These are phyloP conservation scores for Globisporangium mamillatum DNA, from an alignment of 352 stramenopile genomes.

Conservation along the genomic window DNA sequence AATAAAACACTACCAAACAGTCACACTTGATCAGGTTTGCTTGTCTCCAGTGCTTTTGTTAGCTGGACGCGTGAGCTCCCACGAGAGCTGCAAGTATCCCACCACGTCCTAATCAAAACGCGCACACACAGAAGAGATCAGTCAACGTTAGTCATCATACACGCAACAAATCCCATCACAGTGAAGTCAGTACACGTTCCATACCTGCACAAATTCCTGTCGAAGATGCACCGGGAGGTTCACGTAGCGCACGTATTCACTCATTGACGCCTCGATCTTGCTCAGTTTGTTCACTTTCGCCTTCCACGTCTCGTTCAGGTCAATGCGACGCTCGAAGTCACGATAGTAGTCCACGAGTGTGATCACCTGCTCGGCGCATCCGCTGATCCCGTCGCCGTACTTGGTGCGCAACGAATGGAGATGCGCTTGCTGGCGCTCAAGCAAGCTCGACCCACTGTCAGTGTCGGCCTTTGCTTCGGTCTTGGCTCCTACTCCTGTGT, in stretches of 20 bases:
- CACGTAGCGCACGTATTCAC: constrained; percentile 62
- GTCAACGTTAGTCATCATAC: neutral
- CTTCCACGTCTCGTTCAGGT: constrained; percentile 73
- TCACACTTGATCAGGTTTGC: neutral
- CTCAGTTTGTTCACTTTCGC: constrained; percentile 57
- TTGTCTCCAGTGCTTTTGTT: no score
- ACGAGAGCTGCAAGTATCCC: constrained; percentile 35
- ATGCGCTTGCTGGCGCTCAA: constrained; percentile 20
- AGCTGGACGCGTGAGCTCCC: constrained; percentile 14
- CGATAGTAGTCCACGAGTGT: constrained; percentile 83
- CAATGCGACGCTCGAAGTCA: constrained; percentile 68
- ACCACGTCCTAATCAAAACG: constrained; percentile 21
- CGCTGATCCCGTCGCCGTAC: constrained; percentile 54
- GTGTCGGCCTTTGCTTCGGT: neutral
- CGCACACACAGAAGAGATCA: neutral
- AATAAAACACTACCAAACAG: neutral
- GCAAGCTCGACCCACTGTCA: constrained; percentile 1
- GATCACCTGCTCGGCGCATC: constrained; percentile 74
- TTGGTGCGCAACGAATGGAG: constrained; percentile 49
- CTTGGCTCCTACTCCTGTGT: neutral
- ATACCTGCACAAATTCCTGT: constrained; percentile 61
- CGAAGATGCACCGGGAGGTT: constrained; percentile 52
- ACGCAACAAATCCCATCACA: neutral
- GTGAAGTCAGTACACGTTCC: neutral
- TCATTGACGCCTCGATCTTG: constrained; percentile 73